A percentile compares a stretch with the other conserved stretches of the same genome.
phyloP scores from a whole-genome alignment of 2,329 filamentous ascomycete genomes.

The Diaporthe caulivora region DNA sequence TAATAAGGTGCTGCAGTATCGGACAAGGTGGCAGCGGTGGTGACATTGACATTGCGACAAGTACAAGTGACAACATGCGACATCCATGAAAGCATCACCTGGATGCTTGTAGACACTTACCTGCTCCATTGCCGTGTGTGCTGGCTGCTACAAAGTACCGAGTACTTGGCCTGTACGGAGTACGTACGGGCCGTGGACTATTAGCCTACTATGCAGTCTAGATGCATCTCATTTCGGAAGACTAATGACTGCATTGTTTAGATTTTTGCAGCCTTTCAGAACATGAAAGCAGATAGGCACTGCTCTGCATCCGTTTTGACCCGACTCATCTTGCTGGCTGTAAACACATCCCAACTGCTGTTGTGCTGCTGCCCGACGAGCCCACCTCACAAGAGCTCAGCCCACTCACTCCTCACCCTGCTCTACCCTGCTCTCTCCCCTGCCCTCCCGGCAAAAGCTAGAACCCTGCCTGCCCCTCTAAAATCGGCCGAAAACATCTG shows the following conservation, averaged over 20 bases:
- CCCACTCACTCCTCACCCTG: not conserved
- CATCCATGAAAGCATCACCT: not conserved
- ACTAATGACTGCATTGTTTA: constrained; percentile 15
- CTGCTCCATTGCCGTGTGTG: not conserved
- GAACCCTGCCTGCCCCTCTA: constrained; percentile 25
- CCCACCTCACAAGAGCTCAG: constrained; percentile 3
- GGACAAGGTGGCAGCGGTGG: constrained; percentile 12
- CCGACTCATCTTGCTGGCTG: not conserved
- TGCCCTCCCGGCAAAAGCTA: constrained; percentile 20
- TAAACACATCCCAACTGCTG: not conserved
- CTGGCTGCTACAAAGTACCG: not conserved
- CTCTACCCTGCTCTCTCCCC: not conserved
- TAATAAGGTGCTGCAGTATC: not conserved
- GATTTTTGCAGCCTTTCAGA: not conserved
- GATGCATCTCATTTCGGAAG: constrained; percentile 3
- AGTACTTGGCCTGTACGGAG: not conserved
- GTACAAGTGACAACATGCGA: not conserved
- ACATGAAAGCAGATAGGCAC: not conserved
- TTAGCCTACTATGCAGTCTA: not conserved
- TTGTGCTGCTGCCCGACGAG: constrained; percentile 11
- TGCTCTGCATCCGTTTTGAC: not conserved
- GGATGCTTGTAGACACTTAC: not conserved
- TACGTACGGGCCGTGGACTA: not conserved
- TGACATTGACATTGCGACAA: not conserved
- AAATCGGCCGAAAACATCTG: constrained; percentile 18